Base-by-base conservation (phyloP, 202 grass and related monocot genomes). In the Setaria viridis region DNA sequence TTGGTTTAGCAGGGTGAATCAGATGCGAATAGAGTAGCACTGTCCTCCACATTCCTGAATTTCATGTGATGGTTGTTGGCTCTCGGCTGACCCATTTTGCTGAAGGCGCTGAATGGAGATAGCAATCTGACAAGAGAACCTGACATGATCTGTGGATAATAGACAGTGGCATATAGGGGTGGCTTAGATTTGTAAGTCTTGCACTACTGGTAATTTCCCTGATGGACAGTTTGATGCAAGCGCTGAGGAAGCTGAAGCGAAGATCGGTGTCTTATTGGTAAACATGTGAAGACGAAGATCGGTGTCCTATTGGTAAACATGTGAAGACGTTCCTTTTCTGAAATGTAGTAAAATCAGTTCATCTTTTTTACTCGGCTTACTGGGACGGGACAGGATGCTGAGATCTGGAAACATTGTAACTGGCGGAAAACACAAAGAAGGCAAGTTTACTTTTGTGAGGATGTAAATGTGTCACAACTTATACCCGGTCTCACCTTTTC, bases 1-100 rank as follows among this genome's bases (percentile, higher is more conserved):
- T 88, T 97, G 95, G 95, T 94, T 91, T 71, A 94, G 88, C 82
- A 89, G 95, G 71, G 53, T 94, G 35, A 94, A 89, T 76, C 88
- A 91, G 42, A 85, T 93, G 15, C 84, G 68, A 70, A 8, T 72
- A 29, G 32, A 70, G 49, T 85, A 92, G 88, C 13, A 39, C 51
- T 80, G 11, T 56, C 15, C 41, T 62, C 11, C 64, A 64, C 15
- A 37, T 60, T 29, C 70, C 59, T 59, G 39, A 20, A 69, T 74
- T 57, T 62, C 62, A 62, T 70, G 48, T 65, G 34, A 39, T 76
- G 3, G 51, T 58, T 62, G 13, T 78, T 79, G 59, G 25, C 59
- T 62, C 11, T 32, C 11, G 9, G 64, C 13, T 70, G 79, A 58
- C 21, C 39, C 45, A 41, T 41, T 41, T 77, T 11, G 1, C 33